A percentile compares a stretch with the other conserved stretches of the same genome.
Evolutionary conservation across 345 rosid genomes (phyloP).

Genomic region (Populus alba): DNA sequence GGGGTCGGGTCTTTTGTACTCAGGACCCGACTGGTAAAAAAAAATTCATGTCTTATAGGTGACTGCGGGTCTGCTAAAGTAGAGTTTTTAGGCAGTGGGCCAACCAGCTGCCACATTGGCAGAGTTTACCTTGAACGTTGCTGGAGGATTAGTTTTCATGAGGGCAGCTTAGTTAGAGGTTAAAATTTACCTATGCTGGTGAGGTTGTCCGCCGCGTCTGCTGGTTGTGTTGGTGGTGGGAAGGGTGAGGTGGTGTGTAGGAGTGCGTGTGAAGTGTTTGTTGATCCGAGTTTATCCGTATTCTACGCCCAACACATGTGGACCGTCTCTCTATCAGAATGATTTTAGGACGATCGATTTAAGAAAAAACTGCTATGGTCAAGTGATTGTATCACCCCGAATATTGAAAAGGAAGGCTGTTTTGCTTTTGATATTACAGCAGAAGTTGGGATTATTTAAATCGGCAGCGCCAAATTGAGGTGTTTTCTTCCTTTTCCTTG

Average conservation of each 20-base stretch:
- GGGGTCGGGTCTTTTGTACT: constrained; percentile 69
- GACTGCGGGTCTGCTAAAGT: constrained; percentile 75
- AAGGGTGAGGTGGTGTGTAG: constrained; percentile 51
- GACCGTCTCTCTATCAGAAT: no score
- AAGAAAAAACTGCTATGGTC: neutral
- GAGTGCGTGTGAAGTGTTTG: constrained; percentile 92
- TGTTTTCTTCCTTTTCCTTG: neutral
- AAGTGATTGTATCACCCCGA: neutral
- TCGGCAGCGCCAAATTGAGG: neutral
- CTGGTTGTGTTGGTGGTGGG: neutral
- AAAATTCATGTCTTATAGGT: constrained; percentile 53
- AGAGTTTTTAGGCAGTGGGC: constrained; percentile 71
- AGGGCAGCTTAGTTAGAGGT: constrained; percentile 73
- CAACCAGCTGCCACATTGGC: constrained; percentile 80
- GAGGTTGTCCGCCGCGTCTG: constrained; percentile 30
- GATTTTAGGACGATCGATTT: no score
- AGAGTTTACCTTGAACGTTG: constrained; percentile 81
- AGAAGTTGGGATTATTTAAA: neutral
- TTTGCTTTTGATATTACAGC: neutral
- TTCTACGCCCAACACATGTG: no score
- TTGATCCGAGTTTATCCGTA: constrained; percentile 49
- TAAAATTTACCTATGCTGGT: constrained; percentile 68
- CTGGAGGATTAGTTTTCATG: constrained; percentile 71
- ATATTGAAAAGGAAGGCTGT: neutral
- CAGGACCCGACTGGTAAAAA: constrained; percentile 47